A percentile compares a stretch with the other conserved stretches of the same genome.
These are phyloP conservation scores for Arthrobotrys sphaeroides DNA, from an alignment of 2,329 filamentous ascomycete species.

Conservation along the genomic window DNA sequence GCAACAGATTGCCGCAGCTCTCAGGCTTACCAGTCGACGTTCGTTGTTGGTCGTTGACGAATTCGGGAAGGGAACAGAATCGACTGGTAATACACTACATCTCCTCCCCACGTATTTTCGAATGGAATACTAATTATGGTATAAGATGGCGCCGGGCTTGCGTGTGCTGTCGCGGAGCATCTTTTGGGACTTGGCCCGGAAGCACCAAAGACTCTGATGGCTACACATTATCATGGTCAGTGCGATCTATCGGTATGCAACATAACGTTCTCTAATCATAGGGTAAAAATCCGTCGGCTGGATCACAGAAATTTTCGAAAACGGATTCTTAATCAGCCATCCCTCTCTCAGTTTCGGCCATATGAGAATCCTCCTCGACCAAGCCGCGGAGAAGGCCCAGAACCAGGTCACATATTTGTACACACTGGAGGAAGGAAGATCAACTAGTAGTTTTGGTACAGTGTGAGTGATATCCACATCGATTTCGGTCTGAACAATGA, in stretches of 20 bases:
- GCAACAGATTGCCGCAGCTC: conserved; percentile 81
- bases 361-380: conserved; percentile 75
- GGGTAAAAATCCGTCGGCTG: too few relatives aligned
- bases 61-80: conserved; percentile 78
- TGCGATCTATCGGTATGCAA: background rate
- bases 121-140: background rate
- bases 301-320: conserved; percentile 74
- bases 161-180: conserved; percentile 69
- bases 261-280: too few relatives aligned
- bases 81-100: conserved; percentile 62
- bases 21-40: conserved; percentile 76
- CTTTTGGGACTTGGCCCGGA: conserved; percentile 65
- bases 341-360: conserved; percentile 70
- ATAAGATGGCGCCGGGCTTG: conserved; percentile 71
- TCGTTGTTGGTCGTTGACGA: conserved; percentile 93
- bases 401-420: conserved; percentile 80
- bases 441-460: conserved; percentile 82
- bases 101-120: background rate
- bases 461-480: conserved; percentile 61
- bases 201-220: conserved; percentile 69
- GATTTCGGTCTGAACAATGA: background rate
- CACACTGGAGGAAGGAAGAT: conserved; percentile 73
- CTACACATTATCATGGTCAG: conserved; percentile 69
- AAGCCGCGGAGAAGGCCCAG: conserved; percentile 65
- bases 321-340: conserved; percentile 67